Evolutionary conservation across 2,329 filamentous ascomycete genomes (phyloP), one percentile per base, ranked within the genome.

Genomic region (Colletotrichum musae): DNA sequence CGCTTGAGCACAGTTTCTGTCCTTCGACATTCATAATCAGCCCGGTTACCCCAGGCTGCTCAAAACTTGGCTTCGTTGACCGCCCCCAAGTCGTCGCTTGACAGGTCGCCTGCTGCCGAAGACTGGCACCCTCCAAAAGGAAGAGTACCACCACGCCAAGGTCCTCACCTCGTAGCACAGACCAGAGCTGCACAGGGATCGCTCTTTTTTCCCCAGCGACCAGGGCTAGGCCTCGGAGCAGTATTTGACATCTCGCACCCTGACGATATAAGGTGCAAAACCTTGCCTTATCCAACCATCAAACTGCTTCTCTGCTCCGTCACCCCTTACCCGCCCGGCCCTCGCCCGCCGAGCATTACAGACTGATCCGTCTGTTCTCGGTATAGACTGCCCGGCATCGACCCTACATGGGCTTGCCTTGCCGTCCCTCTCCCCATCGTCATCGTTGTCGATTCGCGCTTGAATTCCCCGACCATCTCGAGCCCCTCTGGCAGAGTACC

Each of bases 121-220:
- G 45, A 57, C 48, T 64, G 52, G 39, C 60, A 64, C 56, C 47
- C 47, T 43, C 65, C 47, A 64, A 48, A 10, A 36, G 65, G 60
- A 26, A 47, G 39, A 18, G 39, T 16, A 64, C 57, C 15, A 53
- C 59, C 45, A 43, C n/a, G 65, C 65, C 60, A 68, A 64, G 53
- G 56, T 41, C 53, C 36, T 54, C 61, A 64, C 54, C 48, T 52
- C 10, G 47, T 28, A 48, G 66, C 66, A 69, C 66, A 69, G 66
- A 69, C 66, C 61, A 68, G 66, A 69, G 61, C 61, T 54, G 39
- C 66, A 36, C 66, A 69, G 61, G 66, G 66, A 69, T 65, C 58
- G 26, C 36, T 51, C 28, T n/a, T 47, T 28, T 51, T 51, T 54
- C 61, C 39, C 32, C 18, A 28, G 18, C 39, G 28, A 36, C 47